A percentile compares a stretch with the other conserved stretches of the same genome.
Conservation (phyloP, 2,329 filamentous ascomycete genomes). For the Capronia epimyces region DNA sequence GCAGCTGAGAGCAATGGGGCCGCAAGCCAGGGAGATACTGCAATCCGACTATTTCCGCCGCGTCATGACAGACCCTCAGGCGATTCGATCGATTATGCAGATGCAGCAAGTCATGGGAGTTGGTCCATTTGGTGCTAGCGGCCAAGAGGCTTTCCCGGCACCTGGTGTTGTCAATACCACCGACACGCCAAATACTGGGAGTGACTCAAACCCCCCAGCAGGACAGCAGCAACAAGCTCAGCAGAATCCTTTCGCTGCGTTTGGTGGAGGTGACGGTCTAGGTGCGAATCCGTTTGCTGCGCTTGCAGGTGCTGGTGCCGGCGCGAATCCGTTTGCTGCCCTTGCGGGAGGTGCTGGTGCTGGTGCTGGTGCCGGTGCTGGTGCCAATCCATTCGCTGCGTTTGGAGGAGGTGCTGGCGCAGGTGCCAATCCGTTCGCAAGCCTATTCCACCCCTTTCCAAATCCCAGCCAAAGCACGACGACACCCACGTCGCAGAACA, state of each 20-base stretch:
- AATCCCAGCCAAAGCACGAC: slow-evolving; percentile 14
- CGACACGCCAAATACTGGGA: slow-evolving; percentile 44
- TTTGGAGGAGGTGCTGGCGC: slow-evolving; percentile 24
- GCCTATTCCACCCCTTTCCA: slow-evolving; percentile 48
- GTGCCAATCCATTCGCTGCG: slow-evolving; percentile 47
- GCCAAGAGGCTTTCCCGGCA: slow-evolving; percentile 66
- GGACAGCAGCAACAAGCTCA: slow-evolving; percentile 28
- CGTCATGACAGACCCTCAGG: slow-evolving; percentile 88
- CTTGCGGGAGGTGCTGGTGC: slow-evolving; percentile 24
- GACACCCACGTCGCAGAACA: slow-evolving; percentile 1
- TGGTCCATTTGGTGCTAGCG: slow-evolving; percentile 48
- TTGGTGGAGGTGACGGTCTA: slow-evolving; percentile 22
- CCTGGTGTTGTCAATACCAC: slow-evolving; percentile 80
- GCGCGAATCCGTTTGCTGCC: slow-evolving; percentile 48
- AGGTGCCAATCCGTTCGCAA: slow-evolving; percentile 56
- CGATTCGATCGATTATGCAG: slow-evolving; percentile 73
- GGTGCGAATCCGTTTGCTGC: slow-evolving; percentile 56
- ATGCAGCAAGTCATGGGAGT: slow-evolving; percentile 64
- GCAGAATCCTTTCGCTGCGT: slow-evolving; percentile 45
- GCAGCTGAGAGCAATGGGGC: slow-evolving; percentile 64
- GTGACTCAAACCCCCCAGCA: slow-evolving; percentile 37
- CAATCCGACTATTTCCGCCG: slow-evolving; percentile 81
- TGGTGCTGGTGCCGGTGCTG: slow-evolving; percentile 53
- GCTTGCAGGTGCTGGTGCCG: slow-evolving; percentile 15
- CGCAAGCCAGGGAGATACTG: slow-evolving; percentile 75